These are phyloP conservation scores for Paramarasmius palmivorus DNA, from an alignment of 1,284 basidiomycete genomes.

Conservation along the genomic window DNA sequence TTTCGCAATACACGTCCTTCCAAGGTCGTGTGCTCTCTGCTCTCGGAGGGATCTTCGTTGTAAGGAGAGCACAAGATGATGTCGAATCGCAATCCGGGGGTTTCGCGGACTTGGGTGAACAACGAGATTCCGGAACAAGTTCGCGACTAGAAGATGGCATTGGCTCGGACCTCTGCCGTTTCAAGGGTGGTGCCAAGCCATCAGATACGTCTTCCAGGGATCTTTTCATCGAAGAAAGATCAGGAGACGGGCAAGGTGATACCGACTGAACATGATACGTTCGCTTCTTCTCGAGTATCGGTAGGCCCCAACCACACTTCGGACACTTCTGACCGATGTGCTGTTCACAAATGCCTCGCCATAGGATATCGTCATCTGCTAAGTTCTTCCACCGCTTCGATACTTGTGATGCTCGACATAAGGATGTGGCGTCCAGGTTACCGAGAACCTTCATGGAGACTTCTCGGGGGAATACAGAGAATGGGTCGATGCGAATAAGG, in stretches of 20 bases:
- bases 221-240: slow-evolving; percentile 38
- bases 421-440: slow-evolving; percentile 92
- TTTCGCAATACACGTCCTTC: slow-evolving; percentile 99
- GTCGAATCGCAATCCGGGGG: slow-evolving; percentile 14
- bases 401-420: slow-evolving; percentile 96
- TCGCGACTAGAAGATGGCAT: slow-evolving; percentile 16
- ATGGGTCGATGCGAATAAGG: slow-evolving; percentile 95
- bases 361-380: slow-evolving; percentile 92
- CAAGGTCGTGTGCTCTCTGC: slow-evolving; percentile 77
- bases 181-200: slow-evolving; percentile 37
- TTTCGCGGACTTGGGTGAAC: background rate
- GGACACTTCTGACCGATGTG: slow-evolving; percentile 97
- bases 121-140: slow-evolving; percentile 18
- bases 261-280: slow-evolving; percentile 36
- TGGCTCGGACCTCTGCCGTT: slow-evolving; percentile 49
- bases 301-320: slow-evolving; percentile 98
- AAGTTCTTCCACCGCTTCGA: slow-evolving; percentile 84
- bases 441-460: slow-evolving; percentile 88
- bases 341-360: slow-evolving; percentile 97
- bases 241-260: slow-evolving; percentile 38
- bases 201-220: slow-evolving; percentile 30
- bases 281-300: slow-evolving; percentile 81
- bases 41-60: slow-evolving; percentile 20
- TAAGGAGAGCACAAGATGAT: slow-evolving; percentile 31
- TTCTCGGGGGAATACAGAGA: slow-evolving; percentile 89